Percentiles rank a stretch among this genome's conserved stretches.
Conservation (phyloP, 179 eudicot genomes). For the Gypsophila paniculata region DNA sequence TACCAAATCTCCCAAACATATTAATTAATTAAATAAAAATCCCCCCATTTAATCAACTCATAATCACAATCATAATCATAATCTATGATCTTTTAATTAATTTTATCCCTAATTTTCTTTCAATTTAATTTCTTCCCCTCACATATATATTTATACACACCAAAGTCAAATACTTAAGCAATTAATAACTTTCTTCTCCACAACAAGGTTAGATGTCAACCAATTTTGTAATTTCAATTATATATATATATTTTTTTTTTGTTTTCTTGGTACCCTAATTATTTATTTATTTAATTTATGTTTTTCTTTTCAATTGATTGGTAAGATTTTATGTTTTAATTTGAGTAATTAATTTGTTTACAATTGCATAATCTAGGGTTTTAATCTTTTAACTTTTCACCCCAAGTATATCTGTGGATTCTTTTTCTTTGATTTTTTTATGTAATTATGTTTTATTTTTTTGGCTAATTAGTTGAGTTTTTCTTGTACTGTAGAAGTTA, state of each 20-base stretch:
- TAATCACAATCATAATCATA: neutral
- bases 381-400: neutral
- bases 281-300: neutral
- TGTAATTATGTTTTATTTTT: neutral
- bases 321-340: conserved; percentile 19
- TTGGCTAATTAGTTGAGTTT: neutral
- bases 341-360: conserved; percentile 1
- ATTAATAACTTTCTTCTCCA: conserved; percentile 8
- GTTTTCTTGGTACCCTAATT: neutral
- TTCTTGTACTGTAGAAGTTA: neutral
- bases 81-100: neutral
- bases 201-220: neutral
- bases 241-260: too few species aligned
- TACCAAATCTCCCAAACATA: conserved; percentile 29
- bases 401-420: conserved; percentile 10
- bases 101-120: neutral
- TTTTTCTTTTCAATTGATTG: neutral
- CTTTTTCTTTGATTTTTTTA: neutral
- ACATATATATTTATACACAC: neutral
- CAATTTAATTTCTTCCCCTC: neutral
- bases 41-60: neutral
- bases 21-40: neutral
- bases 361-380: conserved; percentile 24
- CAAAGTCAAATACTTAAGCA: conserved; percentile 11
- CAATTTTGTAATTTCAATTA: too few species aligned